Conservation (phyloP, 768 basidiomycete genomes). For the Lactarius sp. region DNA sequence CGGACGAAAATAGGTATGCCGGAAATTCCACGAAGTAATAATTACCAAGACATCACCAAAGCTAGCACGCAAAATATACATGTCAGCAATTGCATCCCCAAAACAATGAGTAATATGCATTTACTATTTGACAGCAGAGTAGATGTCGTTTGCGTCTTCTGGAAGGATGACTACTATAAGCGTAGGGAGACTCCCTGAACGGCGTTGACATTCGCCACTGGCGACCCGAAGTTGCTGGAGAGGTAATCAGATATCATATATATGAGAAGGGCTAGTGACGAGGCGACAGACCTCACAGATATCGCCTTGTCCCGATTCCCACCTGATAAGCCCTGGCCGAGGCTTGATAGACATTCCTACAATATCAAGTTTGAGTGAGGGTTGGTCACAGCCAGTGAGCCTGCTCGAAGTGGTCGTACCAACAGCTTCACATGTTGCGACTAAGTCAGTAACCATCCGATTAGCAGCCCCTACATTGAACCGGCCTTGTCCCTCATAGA, state of each 20-base stretch:
- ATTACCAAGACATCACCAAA: constrained; percentile 64
- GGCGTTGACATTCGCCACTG: constrained; percentile 42
- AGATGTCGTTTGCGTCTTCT: constrained; percentile 70
- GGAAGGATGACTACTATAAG: constrained; percentile 71
- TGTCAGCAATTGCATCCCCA: neutral
- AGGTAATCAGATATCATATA: neutral
- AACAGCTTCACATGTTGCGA: constrained; percentile 46
- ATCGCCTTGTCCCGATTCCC: constrained; percentile 51
- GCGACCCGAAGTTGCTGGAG: constrained; percentile 45
- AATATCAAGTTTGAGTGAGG: neutral
- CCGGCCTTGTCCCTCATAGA: constrained; percentile 67
- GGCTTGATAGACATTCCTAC: constrained; percentile 57
- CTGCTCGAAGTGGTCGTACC: constrained; percentile 40
- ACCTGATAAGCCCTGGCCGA: constrained; percentile 29
- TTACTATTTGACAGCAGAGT: constrained; percentile 74
- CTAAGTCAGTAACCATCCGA: constrained; percentile 52
- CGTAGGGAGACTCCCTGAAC: constrained; percentile 36
- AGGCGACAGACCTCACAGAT: constrained; percentile 32
- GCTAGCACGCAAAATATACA: constrained; percentile 35
- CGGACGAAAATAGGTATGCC: constrained; percentile 2
- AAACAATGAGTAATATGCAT: constrained; percentile 28
- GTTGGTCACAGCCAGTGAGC: neutral
- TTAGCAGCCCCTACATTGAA: constrained; percentile 45
- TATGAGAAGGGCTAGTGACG: neutral
- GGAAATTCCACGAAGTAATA: neutral